phyloP scores from a whole-genome alignment of 2,329 filamentous ascomycete species.

The Paecilomyces sp. region DNA sequence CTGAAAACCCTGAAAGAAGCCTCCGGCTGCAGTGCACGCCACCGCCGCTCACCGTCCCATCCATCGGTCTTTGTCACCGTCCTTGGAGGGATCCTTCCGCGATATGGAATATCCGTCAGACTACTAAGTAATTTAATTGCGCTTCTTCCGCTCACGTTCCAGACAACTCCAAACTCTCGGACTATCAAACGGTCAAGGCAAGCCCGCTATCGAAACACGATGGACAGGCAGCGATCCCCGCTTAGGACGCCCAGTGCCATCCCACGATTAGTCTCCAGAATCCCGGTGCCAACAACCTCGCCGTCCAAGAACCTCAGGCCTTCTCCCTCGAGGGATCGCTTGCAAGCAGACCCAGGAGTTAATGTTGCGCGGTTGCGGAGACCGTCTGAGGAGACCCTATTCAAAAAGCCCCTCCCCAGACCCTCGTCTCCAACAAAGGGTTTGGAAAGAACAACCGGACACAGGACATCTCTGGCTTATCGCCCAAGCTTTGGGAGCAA shows the following conservation, averaged over 20 bases:
- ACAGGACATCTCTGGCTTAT: slow-evolving; percentile 13
- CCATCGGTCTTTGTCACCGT: not conserved
- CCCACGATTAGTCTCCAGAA: slow-evolving; percentile 45
- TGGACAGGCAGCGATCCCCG: slow-evolving; percentile 27
- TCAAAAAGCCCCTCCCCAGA: slow-evolving; percentile 25
- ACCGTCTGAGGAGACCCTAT: slow-evolving; percentile 30
- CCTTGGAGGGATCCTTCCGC: not conserved
- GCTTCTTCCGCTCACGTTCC: not conserved
- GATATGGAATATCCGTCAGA: not conserved
- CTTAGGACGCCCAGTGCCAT: slow-evolving; percentile 30
- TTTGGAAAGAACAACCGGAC: slow-evolving; percentile 9
- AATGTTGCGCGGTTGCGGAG: slow-evolving; percentile 29
- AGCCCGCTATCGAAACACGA: slow-evolving; percentile 10
- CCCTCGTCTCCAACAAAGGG: slow-evolving; percentile 17
- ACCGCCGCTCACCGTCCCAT: not conserved
- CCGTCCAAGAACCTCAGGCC: slow-evolving; percentile 36
- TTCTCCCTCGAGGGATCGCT: slow-evolving; percentile 41
- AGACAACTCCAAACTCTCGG: not conserved
- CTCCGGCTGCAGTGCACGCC: not conserved
- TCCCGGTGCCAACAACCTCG: slow-evolving; percentile 43
- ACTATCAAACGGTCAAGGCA: not conserved
- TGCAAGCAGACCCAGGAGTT: slow-evolving; percentile 34
- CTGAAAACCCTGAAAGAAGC: not conserved
- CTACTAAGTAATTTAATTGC: not conserved
- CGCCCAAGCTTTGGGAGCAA: slow-evolving; percentile 12